Evolutionary conservation across 306 rosid genomes (phyloP), one percentile per base, ranked within the genome.

Genomic region (Fragaria nilgerrensis): DNA sequence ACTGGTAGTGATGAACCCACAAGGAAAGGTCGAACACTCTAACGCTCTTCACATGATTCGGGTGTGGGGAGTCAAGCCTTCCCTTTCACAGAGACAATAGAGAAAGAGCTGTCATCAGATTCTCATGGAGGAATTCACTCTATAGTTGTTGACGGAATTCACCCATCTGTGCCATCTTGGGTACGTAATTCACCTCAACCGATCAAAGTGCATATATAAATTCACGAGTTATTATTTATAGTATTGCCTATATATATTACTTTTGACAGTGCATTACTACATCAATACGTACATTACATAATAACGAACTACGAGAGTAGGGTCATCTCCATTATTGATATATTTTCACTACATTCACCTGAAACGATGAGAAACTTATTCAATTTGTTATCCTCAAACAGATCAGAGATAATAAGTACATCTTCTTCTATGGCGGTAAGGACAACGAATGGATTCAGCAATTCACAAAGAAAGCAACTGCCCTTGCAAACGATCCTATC

Each of bases 361-460:
- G 43, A 39, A 43, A 43, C 45, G 44, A 41, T 41, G 44, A 41
- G 44, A 41, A 7, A 43, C 45, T 43, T 43, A 9, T 9, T 13
- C 3, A 47, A 12, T 48, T 14, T 48, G 52, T 48, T 47, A 47
- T 0, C 52, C 1, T 56, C 43, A 10, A 27, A 52, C 86, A 92
- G 96, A 49, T 85, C 2, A 77, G 76, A 48, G 86, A 90, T 78
- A 74, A 82, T 0, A 92, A 81, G 67, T 82, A 77, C 59, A 89
- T 90, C 15, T 78, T 92, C 79, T 86, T 88, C 74, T 88, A 88
- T 13, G 97, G 97, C 19, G 93, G 96, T 5, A 71, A 82, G 1
- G 89, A 84, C 83, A 14, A 75, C 8, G 87, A 77, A 0, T 90
- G 93, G 95, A 73, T 92, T 52, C 88, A 90, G 22, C 80, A 86